Evolutionary conservation across 371 early-diverging fungal genomes (phyloP), one percentile per base, ranked within the genome.

Genomic region (Mycotypha africana): DNA sequence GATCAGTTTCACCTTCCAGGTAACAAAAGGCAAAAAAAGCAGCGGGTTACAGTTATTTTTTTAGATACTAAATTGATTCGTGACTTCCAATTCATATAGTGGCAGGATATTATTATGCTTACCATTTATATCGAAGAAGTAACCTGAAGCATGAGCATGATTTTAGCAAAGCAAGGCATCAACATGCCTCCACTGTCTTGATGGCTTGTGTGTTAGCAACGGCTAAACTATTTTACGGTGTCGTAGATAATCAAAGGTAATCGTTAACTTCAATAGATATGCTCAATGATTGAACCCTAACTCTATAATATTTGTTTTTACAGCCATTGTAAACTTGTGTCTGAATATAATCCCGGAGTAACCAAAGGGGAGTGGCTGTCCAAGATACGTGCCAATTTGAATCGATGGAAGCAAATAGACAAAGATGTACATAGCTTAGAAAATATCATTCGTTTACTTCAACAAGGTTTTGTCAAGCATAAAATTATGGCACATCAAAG

Each of bases 1-100:
- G 21, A 28, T 33, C 56, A 63, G 22, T 60, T 55, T 5, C 56
- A 42, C 33, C 38, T 63, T 19, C 53, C 68, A 35, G 53, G 66
- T 65, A 61, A 55, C 6, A 28, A 28, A 6, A 28, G 30, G n/a
- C 34, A 5, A 8, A 20, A 10, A 15, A 32, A 11, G 11, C 12
- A 36, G 20, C 3, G 12, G 19, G 34, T 9, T 28, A 28, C 11
- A 28, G 5, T 8, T 28, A 28, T 28, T 8, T 28, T 9, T 33
- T 14, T 11, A 33, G 5, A 33, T 4, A 33, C 9, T 21, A 23
- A 15, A 31, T 31, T 33, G 3, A 42, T 15, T 4, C 7, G 16
- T 3, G 14, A n/a, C n/a, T n/a, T n/a, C n/a, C n/a, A n/a, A 34
- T 16, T 2, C 21, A n/a, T 24, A n/a, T 36, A 63, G 59, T 53